Conservation (phyloP, 1,284 basidiomycete genomes). For the Heterobasidion annosum region DNA sequence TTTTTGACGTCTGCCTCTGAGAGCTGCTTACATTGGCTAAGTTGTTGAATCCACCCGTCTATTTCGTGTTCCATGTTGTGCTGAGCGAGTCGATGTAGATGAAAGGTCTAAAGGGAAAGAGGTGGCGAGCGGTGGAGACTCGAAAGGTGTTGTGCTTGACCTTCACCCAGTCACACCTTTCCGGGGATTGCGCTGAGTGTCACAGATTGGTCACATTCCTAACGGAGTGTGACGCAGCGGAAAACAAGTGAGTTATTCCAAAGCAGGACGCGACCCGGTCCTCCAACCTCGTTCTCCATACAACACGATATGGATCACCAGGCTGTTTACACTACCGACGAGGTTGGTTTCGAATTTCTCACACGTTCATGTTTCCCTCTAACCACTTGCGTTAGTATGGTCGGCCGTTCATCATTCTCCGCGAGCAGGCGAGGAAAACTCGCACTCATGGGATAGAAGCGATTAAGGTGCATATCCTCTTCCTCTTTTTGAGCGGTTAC, state of each 20-base stretch:
- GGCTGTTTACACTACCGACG: conserved; percentile 87
- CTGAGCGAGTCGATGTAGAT: conserved; percentile 9
- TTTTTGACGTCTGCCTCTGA: conserved; percentile 95
- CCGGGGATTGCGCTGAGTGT: not conserved
- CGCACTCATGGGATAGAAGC: conserved; percentile 92
- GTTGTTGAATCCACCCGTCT: conserved; percentile 94
- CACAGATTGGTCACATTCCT: conserved; percentile 3
- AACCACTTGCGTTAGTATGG: conserved; percentile 58
- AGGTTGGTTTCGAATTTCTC: conserved; percentile 40
- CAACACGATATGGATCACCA: conserved; percentile 32
- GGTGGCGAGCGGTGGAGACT: not conserved
- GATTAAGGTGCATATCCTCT: conserved; percentile 67
- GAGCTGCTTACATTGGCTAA: conserved; percentile 97
- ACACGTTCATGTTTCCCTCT: conserved; percentile 5
- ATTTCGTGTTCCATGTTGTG: conserved; percentile 71
- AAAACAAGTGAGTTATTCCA: not conserved
- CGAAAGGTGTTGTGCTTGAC: not conserved
- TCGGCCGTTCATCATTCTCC: conserved; percentile 93
- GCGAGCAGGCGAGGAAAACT: conserved; percentile 94
- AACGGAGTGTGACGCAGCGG: not conserved
- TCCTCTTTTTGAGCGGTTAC: not conserved
- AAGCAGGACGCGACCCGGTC: conserved; percentile 4
- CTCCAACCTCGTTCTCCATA: not conserved
- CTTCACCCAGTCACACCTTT: conserved; percentile 1
- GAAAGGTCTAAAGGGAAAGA: conserved; percentile 1